These are phyloP conservation scores for Peltaster fructicola DNA, from an alignment of 2,329 filamentous ascomycete species.

Conservation along the genomic window DNA sequence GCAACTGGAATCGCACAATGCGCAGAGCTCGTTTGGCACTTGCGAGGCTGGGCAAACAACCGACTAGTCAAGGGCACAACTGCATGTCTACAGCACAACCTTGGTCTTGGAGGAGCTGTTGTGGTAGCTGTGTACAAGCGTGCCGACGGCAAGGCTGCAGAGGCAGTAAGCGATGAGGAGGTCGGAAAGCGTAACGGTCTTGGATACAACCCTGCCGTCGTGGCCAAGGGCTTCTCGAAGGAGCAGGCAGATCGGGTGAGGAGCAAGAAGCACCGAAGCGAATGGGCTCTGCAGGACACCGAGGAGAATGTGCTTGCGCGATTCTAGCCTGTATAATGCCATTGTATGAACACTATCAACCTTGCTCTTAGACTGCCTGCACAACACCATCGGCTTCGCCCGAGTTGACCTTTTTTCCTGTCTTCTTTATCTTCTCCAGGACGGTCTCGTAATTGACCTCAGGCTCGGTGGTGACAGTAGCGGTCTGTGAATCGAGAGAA, in stretches of 20 bases:
- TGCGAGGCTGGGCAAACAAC: constrained; percentile 93
- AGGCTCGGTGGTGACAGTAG: constrained; percentile 54
- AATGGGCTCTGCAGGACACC: constrained; percentile 65
- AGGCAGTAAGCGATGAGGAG: constrained; percentile 40
- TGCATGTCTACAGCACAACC: constrained; percentile 75
- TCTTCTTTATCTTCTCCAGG: constrained; percentile 80
- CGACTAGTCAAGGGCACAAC: constrained; percentile 50
- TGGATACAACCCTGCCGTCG: constrained; percentile 82
- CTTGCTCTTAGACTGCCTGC: constrained; percentile 12
- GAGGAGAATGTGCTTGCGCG: constrained; percentile 55
- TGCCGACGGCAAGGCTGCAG: constrained; percentile 53
- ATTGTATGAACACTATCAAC: no score
- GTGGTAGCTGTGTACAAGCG: constrained; percentile 82
- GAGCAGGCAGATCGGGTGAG: constrained; percentile 52
- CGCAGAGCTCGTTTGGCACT: constrained; percentile 86
- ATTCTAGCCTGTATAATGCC: constrained; percentile 31
- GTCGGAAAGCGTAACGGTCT: constrained; percentile 51
- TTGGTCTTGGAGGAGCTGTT: constrained; percentile 77
- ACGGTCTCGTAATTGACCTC: constrained; percentile 62
- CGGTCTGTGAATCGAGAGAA: constrained; percentile 70
- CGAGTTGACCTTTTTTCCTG: constrained; percentile 76
- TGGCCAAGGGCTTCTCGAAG: constrained; percentile 73
- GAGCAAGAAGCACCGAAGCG: constrained; percentile 46
- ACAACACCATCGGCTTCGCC: constrained; percentile 50
- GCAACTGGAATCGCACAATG: constrained; percentile 93